phyloP scores from a whole-genome alignment of 2,329 filamentous ascomycete species.

The Dryadomyces quercivorus region DNA sequence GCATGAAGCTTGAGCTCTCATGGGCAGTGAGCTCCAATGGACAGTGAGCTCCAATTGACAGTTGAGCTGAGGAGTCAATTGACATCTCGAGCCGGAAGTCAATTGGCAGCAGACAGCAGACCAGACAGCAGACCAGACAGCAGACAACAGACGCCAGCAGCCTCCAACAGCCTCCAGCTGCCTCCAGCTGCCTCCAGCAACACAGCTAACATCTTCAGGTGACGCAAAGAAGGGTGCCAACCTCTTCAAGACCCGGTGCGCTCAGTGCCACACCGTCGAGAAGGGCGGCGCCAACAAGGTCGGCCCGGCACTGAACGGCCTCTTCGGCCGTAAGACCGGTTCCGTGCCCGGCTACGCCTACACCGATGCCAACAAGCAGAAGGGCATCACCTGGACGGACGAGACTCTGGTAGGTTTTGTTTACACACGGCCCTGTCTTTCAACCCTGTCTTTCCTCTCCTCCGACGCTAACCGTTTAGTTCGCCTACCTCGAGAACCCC shows the following conservation, averaged over 20 bases:
- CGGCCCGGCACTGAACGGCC: conserved; percentile 90
- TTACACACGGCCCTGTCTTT: too few species aligned
- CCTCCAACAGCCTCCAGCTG: not conserved
- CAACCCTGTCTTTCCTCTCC: too few species aligned
- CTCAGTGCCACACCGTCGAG: conserved; percentile 96
- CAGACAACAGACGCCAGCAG: too few species aligned
- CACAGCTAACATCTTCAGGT: conserved; percentile 41
- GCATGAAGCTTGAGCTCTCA: too few species aligned
- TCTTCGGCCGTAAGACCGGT: conserved; percentile 93
- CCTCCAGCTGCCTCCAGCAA: too few species aligned
- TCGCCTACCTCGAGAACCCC: conserved; percentile 99
- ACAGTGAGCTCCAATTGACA: too few species aligned
- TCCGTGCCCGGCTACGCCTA: conserved; percentile 87
- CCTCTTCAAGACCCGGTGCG: conserved; percentile 98
- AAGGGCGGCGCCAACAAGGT: conserved; percentile 91
- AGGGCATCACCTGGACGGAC: conserved; percentile 82
- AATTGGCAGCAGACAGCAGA: too few species aligned
- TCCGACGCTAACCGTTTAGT: conserved; percentile 36
- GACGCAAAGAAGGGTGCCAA: conserved; percentile 92
- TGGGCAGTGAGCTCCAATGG: too few species aligned
- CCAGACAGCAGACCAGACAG: too few species aligned
- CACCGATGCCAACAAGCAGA: conserved; percentile 99
- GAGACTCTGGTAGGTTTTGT: conserved; percentile 62
- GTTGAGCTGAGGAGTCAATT: too few species aligned
- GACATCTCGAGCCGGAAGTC: too few species aligned